Base-by-base conservation (phyloP, 306 rosid genomes). In the Dicorynia guianensis region DNA sequence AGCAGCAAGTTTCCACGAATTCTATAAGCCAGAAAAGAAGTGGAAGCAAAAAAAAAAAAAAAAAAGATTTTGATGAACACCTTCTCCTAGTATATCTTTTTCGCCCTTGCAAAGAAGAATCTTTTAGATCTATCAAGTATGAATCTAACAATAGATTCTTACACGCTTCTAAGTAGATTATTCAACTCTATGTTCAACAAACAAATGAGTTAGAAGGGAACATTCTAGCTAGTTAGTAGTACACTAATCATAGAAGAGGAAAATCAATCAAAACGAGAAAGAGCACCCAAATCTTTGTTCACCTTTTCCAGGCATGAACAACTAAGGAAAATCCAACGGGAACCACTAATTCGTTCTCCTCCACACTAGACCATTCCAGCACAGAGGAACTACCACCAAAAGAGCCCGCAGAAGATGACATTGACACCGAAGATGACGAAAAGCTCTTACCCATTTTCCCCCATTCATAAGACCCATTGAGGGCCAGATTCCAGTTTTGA, bases 391-490 rank as follows among this genome's bases (percentile, higher is more conserved):
- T 85, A 9, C 83, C 98, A 0, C 85, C 93, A 20, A 89, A 87
- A 10, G 99, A 95, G 0, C 96, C 97, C 0, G 82, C 92, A 0
- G 98, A 95, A 36, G 90, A 87, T 0, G 96, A 89, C 76, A 90
- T 70, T 0, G 98, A 92, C 0, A 85, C 85, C 18, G 97, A 95
- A 0, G 99, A 92, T 60, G 87, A 87, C 0, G 98, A 92, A 8
- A 70, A 76, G 69, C 92, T 93, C 81, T 86, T 88, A 2, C 95
- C 87, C 79, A 81, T 83, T 73, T 82, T 88, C 14, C 89, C 77
- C 87, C 89, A 83, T 48, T 93, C 96, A 3, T 35, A 13, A 61
- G 50, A 75, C 75, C 79, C 83, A 36, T 47, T 89, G 81, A 71
- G 48, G 14, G 91, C 96, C 39, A 86, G 49, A 61, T 88, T 87